Evolutionary conservation across 2,329 filamentous ascomycete genomes (phyloP).

Genomic region (Fusarium chuoi): DNA sequence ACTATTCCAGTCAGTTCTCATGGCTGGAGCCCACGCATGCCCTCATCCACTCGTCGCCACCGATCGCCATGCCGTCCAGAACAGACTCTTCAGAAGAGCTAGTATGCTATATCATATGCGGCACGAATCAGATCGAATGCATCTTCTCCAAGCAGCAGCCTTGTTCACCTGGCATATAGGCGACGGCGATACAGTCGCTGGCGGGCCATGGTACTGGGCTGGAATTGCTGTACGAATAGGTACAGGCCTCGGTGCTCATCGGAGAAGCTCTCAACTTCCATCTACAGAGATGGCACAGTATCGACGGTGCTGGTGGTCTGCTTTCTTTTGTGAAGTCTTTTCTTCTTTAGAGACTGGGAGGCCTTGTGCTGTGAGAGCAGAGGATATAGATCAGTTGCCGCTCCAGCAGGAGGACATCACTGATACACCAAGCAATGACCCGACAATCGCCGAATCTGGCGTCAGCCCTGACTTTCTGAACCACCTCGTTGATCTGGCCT

Average conservation of each 20-base stretch:
- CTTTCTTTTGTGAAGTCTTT: constrained; percentile 40
- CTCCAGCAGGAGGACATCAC: constrained; percentile 36
- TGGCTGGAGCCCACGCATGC: constrained; percentile 42
- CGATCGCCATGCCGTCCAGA: constrained; percentile 42
- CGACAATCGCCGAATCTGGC: neutral
- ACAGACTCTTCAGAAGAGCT: constrained; percentile 38
- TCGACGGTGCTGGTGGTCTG: constrained; percentile 41
- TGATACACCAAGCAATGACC: constrained; percentile 13
- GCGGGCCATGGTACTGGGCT: constrained; percentile 42
- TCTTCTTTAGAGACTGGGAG: constrained; percentile 36
- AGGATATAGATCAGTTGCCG: constrained; percentile 40
- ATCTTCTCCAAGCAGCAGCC: constrained; percentile 38
- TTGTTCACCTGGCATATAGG: constrained; percentile 42
- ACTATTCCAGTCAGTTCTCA: constrained; percentile 37
- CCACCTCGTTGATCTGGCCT: constrained; percentile 38
- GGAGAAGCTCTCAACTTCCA: constrained; percentile 35
- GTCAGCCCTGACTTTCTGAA: constrained; percentile 36
- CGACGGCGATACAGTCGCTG: constrained; percentile 37
- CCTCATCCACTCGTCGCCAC: constrained; percentile 38
- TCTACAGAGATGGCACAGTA: constrained; percentile 39
- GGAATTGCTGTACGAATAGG: constrained; percentile 40
- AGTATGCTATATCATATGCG: constrained; percentile 44
- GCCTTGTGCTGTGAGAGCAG: constrained; percentile 38
- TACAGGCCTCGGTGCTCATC: constrained; percentile 33
- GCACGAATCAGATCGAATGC: constrained; percentile 39